Base-by-base conservation (phyloP, 352 stramenopile species). In the Phytophthora litchii region DNA sequence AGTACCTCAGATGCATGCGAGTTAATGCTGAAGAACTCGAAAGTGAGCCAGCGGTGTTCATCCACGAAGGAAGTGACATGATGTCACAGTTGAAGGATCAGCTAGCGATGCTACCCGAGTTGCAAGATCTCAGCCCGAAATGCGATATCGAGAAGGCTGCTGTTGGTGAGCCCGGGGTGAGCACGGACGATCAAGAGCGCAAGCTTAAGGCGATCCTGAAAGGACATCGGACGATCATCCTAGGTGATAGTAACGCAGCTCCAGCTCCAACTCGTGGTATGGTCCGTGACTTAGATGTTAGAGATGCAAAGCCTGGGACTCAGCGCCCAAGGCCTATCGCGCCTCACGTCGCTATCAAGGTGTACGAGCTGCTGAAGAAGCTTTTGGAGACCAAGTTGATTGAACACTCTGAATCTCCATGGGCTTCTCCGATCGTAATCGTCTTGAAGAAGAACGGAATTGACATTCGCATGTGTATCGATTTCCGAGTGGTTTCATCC, bases 401-500 rank as follows among this genome's bases (percentile, higher is more conserved):
- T 13, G 23, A 47, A 1, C n/a, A 20, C 3, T 56, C 48, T 1
- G 27, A 25, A 14, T 56, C 21, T 0, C 35, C 35, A 0, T 46
- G 23, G 36, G 35, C 17, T 8, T 42, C 10, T 34, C 29, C 29
- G 6, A 49, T 53, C 17, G 31, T 56, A n/a, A 40, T 56, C 4
- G 21, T 47, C 7, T 7, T 56, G 3, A 56, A 56, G 49, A 56
- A 48, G 37, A 56, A 56, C 10, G 36, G 36, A 0, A 23, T 56
- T 0, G 37, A 52, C 19, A 54, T 62, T 7, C 32, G 54, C 5
- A 51, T 54, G n/a, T 62, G 65, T 11, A 70, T 74, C 12, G 60
- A 74, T n/a, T 70, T 60, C 6, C 43, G 54, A 0, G 3, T 16
- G 3, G 54, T 74, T 60, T 70, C 7, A 49, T 58, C 11, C 35